These are phyloP conservation scores for Alternaria sp. DNA, from an alignment of 2,329 filamentous ascomycete genomes.

Conservation along the genomic window DNA sequence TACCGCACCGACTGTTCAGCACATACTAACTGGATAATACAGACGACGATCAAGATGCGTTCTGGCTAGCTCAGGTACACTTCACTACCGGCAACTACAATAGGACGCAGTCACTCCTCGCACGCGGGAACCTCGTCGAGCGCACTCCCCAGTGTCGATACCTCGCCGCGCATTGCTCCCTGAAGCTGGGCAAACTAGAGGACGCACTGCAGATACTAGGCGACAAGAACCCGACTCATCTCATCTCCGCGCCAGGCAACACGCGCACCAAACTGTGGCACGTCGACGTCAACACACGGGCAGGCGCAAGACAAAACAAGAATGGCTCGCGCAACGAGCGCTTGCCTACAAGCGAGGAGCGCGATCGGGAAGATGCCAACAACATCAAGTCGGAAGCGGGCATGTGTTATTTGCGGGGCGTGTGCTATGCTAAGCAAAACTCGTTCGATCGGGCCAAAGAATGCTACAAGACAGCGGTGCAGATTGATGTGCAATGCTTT, in stretches of 20 bases:
- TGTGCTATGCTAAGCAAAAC: slow-evolving; percentile 97
- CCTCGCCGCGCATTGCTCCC: slow-evolving; percentile 89
- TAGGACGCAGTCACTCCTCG: slow-evolving; percentile 85
- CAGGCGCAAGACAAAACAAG: slow-evolving; percentile 58
- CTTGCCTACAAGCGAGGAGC: slow-evolving; percentile 66
- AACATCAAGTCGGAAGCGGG: slow-evolving; percentile 90
- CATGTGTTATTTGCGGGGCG: slow-evolving; percentile 94
- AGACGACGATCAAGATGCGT: slow-evolving; percentile 94
- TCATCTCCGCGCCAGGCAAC: slow-evolving; percentile 73
- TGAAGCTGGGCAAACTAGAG: slow-evolving; percentile 89
- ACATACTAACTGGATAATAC: slow-evolving; percentile 21
- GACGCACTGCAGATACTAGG: slow-evolving; percentile 87
- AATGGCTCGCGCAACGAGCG: slow-evolving; percentile 59
- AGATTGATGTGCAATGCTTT: slow-evolving; percentile 97
- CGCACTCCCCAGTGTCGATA: slow-evolving; percentile 90
- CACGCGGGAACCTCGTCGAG: slow-evolving; percentile 80
- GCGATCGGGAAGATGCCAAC: slow-evolving; percentile 72
- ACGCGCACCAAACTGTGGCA: slow-evolving; percentile 76
- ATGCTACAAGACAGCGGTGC: slow-evolving; percentile 96
- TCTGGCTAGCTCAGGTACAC: slow-evolving; percentile 98
- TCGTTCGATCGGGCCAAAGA: slow-evolving; percentile 97
- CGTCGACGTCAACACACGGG: slow-evolving; percentile 61
- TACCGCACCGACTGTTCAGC: neutral
- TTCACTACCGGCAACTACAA: slow-evolving; percentile 96
- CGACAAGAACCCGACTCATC: slow-evolving; percentile 90